Evolutionary conservation across 1,284 basidiomycete species (phyloP).

Genomic region (Taiwanofungus camphoratus): DNA sequence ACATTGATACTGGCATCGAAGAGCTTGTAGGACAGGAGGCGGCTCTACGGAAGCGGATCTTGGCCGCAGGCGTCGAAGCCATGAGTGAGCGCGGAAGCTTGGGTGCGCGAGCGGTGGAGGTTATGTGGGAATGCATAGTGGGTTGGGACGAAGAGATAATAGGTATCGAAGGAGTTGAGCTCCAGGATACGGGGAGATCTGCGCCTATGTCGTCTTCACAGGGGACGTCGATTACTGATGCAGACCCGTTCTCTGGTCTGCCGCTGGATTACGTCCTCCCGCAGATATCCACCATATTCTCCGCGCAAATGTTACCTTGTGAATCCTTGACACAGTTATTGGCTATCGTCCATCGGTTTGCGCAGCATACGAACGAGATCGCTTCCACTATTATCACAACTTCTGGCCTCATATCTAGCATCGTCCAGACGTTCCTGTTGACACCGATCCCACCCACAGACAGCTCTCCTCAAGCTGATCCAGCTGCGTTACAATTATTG

Average conservation of each 20-base stretch:
- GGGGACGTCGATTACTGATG: conserved; percentile 8
- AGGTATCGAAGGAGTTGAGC: conserved; percentile 46
- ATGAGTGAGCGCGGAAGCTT: conserved; percentile 63
- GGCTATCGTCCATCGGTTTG: conserved; percentile 56
- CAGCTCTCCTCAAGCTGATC: conserved; percentile 35
- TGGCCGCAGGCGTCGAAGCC: conserved; percentile 61
- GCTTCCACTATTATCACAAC: conserved; percentile 52
- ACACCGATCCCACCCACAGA: conserved; percentile 39
- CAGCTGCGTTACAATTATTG: conserved; percentile 57
- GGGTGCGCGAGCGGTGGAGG: conserved; percentile 60
- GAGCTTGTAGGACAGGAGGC: conserved; percentile 44
- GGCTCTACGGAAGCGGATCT: conserved; percentile 46
- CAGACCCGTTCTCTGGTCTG: conserved; percentile 34
- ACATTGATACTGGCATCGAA: conserved; percentile 25
- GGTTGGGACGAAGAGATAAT: conserved; percentile 44
- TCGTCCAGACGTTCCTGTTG: conserved; percentile 54
- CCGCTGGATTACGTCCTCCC: conserved; percentile 52
- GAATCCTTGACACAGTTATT: conserved; percentile 57
- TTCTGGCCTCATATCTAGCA: conserved; percentile 45
- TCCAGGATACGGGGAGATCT: conserved; percentile 27
- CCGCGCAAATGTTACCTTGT: conserved; percentile 37
- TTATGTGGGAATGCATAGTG: conserved; percentile 66
- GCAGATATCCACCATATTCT: conserved; percentile 38
- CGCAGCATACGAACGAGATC: conserved; percentile 46
- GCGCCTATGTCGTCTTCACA: conserved; percentile 7